Base-by-base conservation (phyloP, 164 flowering plant species). In the Berberis thunbergii region DNA sequence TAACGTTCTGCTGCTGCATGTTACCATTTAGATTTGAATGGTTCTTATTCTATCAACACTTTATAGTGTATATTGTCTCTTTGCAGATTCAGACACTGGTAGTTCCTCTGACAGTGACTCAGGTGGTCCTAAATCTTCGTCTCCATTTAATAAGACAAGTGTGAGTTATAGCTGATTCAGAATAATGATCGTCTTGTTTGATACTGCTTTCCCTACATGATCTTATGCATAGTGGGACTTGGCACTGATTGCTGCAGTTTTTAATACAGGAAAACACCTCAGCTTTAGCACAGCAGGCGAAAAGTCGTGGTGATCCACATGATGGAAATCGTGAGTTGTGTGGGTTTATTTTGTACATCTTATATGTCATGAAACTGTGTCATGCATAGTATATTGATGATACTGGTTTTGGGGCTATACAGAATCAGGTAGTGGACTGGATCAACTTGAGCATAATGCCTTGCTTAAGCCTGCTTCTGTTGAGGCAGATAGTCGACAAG, bases 31-130 rank as follows among this genome's bases (percentile, higher is more conserved):
- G 26, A 26, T 26, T 26, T 26, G 26, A 26, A 26, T 26, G 6
- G n/a, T 59, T 59, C 11, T 59, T 9, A 2, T 44, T 44, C 6
- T 52, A 3, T 52, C 1, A 26, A 10, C n/a, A 55, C 11, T 49
- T 62, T 49, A 49, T n/a, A 62, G 49, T 52, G n/a, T 41, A 41
- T 13, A 49, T 3, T 49, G 8, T 60, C 59, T 45, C 44, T 46
- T 42, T 64, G 53, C 79, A 78, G 86, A 84, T 78, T 77, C 96
- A 64, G 94, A 81, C 54, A 80, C 89, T 4, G 84, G 69, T 8
- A 81, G 81, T 70, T 83, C 84, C 49, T 80, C 91, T 68, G 80
- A 77, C n/a, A 75, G 83, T 78, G 95, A 81, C 59, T 72, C 77
- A 9, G 86, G 81, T 70, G 79, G 68, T 65, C 82, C 77, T 49